A percentile compares a stretch with the other conserved stretches of the same genome.
Evolutionary conservation across 164 flowering plant genomes (phyloP).

Genomic region (Saururus chinensis): DNA sequence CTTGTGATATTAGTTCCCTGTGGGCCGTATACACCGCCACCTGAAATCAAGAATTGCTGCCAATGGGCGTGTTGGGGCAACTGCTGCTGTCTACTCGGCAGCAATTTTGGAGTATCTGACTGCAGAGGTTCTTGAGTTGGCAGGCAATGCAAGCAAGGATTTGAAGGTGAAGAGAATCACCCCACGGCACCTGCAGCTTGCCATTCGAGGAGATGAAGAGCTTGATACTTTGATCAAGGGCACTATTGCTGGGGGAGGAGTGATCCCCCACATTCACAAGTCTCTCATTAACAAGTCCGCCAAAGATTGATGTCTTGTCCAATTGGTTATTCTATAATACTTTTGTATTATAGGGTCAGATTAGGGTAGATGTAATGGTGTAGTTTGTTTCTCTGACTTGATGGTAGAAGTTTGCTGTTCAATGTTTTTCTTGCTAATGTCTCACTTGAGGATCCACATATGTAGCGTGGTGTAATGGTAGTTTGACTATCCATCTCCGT

Average conservation of each 20-base stretch:
- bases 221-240: constrained; percentile 94
- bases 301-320: constrained; percentile 41
- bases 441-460: neutral
- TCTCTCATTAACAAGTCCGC: constrained; percentile 88
- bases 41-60: constrained; percentile 64
- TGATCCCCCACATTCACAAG: constrained; percentile 94
- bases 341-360: neutral
- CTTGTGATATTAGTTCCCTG: constrained; percentile 53
- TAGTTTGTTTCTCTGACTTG: neutral
- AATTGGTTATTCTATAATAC: neutral
- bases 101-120: constrained; percentile 88
- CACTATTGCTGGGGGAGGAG: constrained; percentile 94
- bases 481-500: too few species aligned
- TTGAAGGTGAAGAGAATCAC: constrained; percentile 92
- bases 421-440: neutral
- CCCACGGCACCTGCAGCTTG: constrained; percentile 89
- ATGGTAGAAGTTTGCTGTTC: neutral
- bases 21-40: constrained; percentile 78
- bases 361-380: neutral
- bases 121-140: constrained; percentile 87
- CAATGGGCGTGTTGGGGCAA: constrained; percentile 85
- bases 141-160: constrained; percentile 95
- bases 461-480: too few species aligned
- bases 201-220: constrained; percentile 95
- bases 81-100: constrained; percentile 88